Base-by-base conservation (phyloP, 108 stramenopile genomes). In the Stephanodiscus minutulus region DNA sequence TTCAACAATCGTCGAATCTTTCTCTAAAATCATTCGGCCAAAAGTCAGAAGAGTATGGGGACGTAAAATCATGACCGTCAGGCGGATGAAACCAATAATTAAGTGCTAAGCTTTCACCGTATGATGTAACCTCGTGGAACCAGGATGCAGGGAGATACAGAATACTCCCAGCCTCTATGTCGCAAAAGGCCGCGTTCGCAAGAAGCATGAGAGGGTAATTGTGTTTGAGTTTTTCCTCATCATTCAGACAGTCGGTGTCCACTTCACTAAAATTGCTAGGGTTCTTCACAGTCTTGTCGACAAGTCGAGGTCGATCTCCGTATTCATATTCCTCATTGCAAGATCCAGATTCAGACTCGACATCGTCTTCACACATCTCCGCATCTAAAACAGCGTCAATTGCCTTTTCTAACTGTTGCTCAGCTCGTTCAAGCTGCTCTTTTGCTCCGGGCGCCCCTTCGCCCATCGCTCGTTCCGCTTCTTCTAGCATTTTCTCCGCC, bases 51-150 rank as follows among this genome's bases (percentile, higher is more conserved):
- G 61, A 46, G 77, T 96, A 96, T 6, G 93, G 93, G 43, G 56
- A 44, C 9, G 72, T 80, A 66, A 85, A 93, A 50, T 61, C 64
- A 11, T 82, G n/a, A 67, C 37, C 18, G 74, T 91, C 93, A 6
- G 97, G 98, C 36, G 98, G 98, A 84, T 98, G 98, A 65, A 90
- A 93, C 98, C 98, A 98, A 72, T 96, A 98, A 75, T 98, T 98
- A 10, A 53, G 24, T 27, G 52, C 52, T 12, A 53, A 5, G 22
- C 49, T 49, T 39, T 10, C 53, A 39, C 63, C 62, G 39, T 33
- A 85, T 3, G 93, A 94, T 10, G 83, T 84, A 8, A 98, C 99
- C 57, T 95, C 89, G 83, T 99, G 99, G 64, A 97, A 98, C 97
- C 97, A 98, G 2, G 94, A 91, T 10, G 97, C 94, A 8, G 99